phyloP scores from a whole-genome alignment of 2,329 filamentous ascomycete genomes.

The Grosmannia penicillata region DNA sequence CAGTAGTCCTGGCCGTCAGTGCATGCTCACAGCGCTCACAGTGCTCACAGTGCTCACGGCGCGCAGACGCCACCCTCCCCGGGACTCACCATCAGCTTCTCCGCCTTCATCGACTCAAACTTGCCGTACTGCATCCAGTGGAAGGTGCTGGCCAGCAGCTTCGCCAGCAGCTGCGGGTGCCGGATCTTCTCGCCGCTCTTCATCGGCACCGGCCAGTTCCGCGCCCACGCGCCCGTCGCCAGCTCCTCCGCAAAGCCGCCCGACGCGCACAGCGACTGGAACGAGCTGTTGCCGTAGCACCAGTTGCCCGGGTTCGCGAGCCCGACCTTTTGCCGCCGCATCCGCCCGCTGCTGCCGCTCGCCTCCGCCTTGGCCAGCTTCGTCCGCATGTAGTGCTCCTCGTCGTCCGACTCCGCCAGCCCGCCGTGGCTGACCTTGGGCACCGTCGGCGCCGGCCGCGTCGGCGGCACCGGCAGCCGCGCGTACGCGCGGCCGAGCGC shows the following conservation, averaged over 20 bases:
- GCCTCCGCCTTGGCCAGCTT: conserved; percentile 20
- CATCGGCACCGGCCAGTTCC: conserved; percentile 51
- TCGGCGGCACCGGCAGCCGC: conserved; percentile 41
- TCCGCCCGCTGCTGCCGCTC: conserved; percentile 14
- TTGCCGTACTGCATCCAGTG: conserved; percentile 39
- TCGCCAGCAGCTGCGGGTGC: conserved; percentile 43
- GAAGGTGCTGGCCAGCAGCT: conserved; percentile 43
- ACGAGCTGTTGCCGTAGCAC: conserved; percentile 84
- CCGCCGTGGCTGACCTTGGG: conserved; percentile 68
- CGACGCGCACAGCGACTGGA: conserved; percentile 72
- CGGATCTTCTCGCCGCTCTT: conserved; percentile 41
- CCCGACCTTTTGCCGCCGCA: conserved; percentile 44
- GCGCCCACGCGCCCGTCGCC: conserved; percentile 42
- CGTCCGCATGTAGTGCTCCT: conserved; percentile 22
- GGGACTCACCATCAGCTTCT: conserved; percentile 39
- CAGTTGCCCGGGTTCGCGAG: conserved; percentile 68
- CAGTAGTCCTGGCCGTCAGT: conserved; percentile 53
- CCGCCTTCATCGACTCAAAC: conserved; percentile 34
- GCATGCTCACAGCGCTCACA: too few species aligned
- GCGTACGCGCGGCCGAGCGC: conserved; percentile 23
- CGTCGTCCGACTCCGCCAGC: conserved; percentile 31
- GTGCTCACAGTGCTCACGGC: too few species aligned
- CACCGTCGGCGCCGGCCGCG: conserved; percentile 52
- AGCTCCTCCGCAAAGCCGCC: conserved; percentile 50
- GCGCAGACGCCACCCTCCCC: too few species aligned